Base-by-base conservation (phyloP, 371 early-diverging fungal genomes). In the Mucor ambiguus region DNA sequence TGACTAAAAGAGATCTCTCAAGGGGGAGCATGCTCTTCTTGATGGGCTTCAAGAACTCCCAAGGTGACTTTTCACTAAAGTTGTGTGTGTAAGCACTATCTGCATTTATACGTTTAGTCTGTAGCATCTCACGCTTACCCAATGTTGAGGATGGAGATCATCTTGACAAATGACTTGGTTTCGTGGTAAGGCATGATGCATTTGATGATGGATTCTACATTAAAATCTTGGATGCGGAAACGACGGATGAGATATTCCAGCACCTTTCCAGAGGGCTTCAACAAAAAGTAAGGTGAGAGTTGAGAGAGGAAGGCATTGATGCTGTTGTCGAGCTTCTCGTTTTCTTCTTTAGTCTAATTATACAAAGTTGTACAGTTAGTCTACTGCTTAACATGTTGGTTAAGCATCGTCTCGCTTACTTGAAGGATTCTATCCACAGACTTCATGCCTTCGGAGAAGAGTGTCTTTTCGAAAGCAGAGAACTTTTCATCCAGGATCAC, bases 191-290 rank as follows among this genome's bases (percentile, higher is more conserved):
- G 98, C 64, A 97, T 65, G 26, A 96, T 84, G 60, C 91, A 89
- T 20, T 81, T 86, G 18, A 98, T 62, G 5, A 96, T 67, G 1
- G 85, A 86, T 61, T 93, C 91, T 16, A 94, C 82, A 66, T 97
- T 98, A 79, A 90, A 89, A 72, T 94, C 91, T 60, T 98, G 83
- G 64, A 94, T 87, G 54, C 92, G 84, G 84, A 96, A 97, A 37
- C 96, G 88, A 57, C 96, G 88, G 24, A 97, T 80, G 57, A 98
- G 85, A 93, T 96, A 98, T 79, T 98, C 98, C 22, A 97, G 70
- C 0, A 90, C 92, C 74, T 95, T 95, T 60, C 92, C 91, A 3
- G 96, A 88, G 7, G 93, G 88, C 61, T 89, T 88, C 33, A 91
- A 78, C 58, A 96, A 71, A 69, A 96, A 93, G 76, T 94, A 90